Base-by-base conservation (phyloP, 768 basidiomycete genomes). In the Mycena venus region DNA sequence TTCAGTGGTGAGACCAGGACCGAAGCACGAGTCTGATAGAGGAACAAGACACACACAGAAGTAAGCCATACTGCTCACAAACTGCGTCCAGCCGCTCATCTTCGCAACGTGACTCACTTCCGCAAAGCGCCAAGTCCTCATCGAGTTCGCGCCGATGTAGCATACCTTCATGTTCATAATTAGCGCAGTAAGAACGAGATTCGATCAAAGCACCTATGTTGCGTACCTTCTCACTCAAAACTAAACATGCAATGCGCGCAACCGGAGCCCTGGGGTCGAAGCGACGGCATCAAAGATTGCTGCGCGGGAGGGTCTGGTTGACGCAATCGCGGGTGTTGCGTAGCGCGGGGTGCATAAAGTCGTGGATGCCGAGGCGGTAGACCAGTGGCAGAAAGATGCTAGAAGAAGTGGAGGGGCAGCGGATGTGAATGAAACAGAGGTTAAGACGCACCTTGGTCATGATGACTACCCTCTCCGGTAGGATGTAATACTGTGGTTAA, bases 11-110 rank as follows among this genome's bases (percentile, higher is more conserved):
- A n/a, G n/a, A n/a, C n/a, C n/a, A 36, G 11, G 14, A 34, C n/a
- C 29, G 40, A n/a, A 10, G 12, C 42, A 32, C 17, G 31, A n/a
- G 23, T 31, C 14, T 47, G 4, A 7, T 31, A 25, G 27, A 9
- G n/a, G n/a, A n/a, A n/a, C n/a, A 42, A 14, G 42, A 2, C 14
- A 82, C 87, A 34, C 90, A 84, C 76, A 91, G 92, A 23, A 91
- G 82, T 6, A 90, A 79, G 36, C 85, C 89, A 74, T 91, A 87
- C 69, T 90, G 68, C 89, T 87, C 59, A 90, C 83, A 72, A 91
- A 91, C 71, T 83, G 86, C 6, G 90, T 90, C 84, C 89, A 89
- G 4, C 85, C 85, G 19, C 88, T 78, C 69, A 80, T 81, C 40
- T 82, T 78, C 8, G 89, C 89, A 2, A 88, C 83, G 36, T 86